Evolutionary conservation across 23 red algal species (phyloP).

Genomic region (Cyanidiococcus yangmingshanensis): DNA sequence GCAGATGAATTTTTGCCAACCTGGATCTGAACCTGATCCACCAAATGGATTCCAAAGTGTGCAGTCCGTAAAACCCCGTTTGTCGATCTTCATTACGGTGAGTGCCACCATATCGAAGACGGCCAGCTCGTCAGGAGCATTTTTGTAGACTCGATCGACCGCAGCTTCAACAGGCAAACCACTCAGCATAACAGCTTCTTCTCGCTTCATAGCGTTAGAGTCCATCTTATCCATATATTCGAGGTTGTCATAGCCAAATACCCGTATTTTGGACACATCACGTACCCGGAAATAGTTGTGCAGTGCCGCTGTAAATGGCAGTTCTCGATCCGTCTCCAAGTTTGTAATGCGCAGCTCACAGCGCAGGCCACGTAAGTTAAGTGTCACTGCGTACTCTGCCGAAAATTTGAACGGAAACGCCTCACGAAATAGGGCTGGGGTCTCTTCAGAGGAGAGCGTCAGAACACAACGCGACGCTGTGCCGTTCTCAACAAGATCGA

Average conservation of each 20-base stretch:
- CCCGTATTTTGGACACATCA: conserved; percentile 39
- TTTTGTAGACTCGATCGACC: conserved; percentile 66
- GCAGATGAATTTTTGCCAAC: conserved; percentile 89
- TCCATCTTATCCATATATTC: conserved; percentile 50
- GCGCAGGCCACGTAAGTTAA: conserved; percentile 55
- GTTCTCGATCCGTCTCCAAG: conserved; percentile 35
- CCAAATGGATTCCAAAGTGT: conserved; percentile 99
- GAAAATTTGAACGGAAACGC: conserved; percentile 35
- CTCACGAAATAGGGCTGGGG: background rate
- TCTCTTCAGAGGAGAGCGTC: background rate
- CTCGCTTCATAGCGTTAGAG: conserved; percentile 32
- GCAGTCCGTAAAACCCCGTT: conserved; percentile 51
- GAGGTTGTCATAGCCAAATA: conserved; percentile 72
- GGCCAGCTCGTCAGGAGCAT: conserved; percentile 71
- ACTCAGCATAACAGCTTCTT: conserved; percentile 39
- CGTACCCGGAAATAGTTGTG: conserved; percentile 86
- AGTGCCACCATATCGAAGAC: conserved; percentile 73
- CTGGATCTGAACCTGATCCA: conserved; percentile 62
- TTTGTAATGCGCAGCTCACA: conserved; percentile 64
- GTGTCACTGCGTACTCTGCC: conserved; percentile 71
- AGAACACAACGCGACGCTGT: conserved; percentile 12
- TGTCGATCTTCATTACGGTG: conserved; percentile 83
- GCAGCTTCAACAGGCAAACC: conserved; percentile 51
- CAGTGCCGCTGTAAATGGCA: conserved; percentile 75
- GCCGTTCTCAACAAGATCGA: conserved; percentile 33